Base-by-base conservation (phyloP, 805 yeast genomes). In the Grigorovia jiainica region DNA sequence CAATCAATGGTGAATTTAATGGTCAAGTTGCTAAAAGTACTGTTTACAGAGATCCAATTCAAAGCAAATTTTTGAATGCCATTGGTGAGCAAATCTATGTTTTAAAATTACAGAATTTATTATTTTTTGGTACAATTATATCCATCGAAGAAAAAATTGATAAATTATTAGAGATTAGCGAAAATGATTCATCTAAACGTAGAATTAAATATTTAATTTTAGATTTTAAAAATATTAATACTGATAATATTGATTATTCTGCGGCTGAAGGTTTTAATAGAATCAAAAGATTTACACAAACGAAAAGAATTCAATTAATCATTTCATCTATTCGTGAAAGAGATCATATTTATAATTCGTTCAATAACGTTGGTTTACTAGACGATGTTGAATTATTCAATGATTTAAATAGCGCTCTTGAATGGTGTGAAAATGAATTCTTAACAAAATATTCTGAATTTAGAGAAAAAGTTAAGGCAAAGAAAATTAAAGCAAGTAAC, bases 251-350 rank as follows among this genome's bases (percentile, higher is more conserved):
- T 48, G 98, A 92, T 62, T 92, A 84, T 54, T 83, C 95, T 36
- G 97, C 97, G 0, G 95, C 96, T 8, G 97, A 92, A 61, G 95
- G 97, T 0, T 85, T 92, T 58, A 78, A 87, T 51, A 71, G 96
- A 52, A 82, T 92, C 46, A 78, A 85, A 57, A 81, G 94, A 47
- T 73, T 89, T 52, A 67, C 87, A 15, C 75, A 75, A 44, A 79
- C 82, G 17, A 80, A 78, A 47, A 70, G 71, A 40, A 81, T 90
- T 15, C 81, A 76, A 48, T 64, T 92, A 56, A 74, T 89, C 20
- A 72, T 92, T 24, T 79, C 95, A 1, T 85, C 95, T 1, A 86
- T 90, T 23, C 66, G 68, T 9, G 81, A 78, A 34, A 73, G 77
- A 35, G 82, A 80, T 38, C 72, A 73, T 15, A 79, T 83, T 9